phyloP scores from a whole-genome alignment of 148 eudicot species.

The Persicaria maculosa region DNA sequence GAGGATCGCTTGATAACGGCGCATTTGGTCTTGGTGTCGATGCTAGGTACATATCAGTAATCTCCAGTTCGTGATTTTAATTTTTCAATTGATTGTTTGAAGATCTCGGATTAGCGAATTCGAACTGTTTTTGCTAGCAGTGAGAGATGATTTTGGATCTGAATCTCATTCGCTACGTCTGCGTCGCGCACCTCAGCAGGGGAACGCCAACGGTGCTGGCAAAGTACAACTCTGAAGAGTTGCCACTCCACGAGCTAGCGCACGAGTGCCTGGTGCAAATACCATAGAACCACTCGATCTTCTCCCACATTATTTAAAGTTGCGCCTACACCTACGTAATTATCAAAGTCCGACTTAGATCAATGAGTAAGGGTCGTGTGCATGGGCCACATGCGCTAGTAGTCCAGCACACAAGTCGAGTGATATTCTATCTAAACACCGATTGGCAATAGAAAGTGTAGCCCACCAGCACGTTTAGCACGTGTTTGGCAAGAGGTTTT shows the following conservation, averaged over 20 bases:
- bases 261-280: conserved; percentile 49
- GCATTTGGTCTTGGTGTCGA: not conserved
- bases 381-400: no score
- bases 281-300: conserved; percentile 51
- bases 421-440: no score
- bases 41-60: not conserved
- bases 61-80: not conserved
- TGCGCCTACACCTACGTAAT: conserved; percentile 50
- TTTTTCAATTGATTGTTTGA: not conserved
- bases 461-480: no score
- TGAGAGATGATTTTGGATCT: conserved; percentile 43
- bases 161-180: conserved; percentile 51
- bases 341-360: no score
- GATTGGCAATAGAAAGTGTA: no score
- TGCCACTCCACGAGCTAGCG: conserved; percentile 44
- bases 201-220: conserved; percentile 41
- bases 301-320: conserved; percentile 46
- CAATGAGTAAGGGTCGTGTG: no score
- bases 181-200: conserved; percentile 33
- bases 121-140: not conserved
- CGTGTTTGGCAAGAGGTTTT: no score
- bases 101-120: not conserved
- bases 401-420: no score
- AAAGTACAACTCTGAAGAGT: conserved; percentile 51
- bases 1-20: not conserved